Base-by-base conservation (phyloP, 2,329 filamentous ascomycete species). In the Ascochyta fabae region DNA sequence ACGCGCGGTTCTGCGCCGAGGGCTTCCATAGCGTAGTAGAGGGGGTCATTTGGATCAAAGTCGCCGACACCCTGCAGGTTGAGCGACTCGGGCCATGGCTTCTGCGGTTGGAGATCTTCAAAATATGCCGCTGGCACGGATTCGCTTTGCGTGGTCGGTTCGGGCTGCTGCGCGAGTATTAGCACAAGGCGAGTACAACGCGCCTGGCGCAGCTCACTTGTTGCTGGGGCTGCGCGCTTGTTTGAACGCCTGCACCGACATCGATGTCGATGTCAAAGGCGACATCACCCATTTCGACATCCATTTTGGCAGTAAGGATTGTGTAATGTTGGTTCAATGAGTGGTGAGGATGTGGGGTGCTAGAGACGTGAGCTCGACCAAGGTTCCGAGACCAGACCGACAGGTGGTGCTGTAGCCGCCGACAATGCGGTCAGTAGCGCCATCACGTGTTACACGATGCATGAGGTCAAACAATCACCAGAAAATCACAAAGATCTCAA, bases 31-130 rank as follows among this genome's bases (percentile, higher is more conserved):
- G 91, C 85, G 67, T 92, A 97, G 56, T 84, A 81, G 65, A 89
- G 88, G 66, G 98, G 88, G 61, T 96, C 87, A 51, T 86, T 83
- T 26, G 92, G 92, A 29, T 89, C 91, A 71, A 98, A 80, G 39
- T 88, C 86, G 69, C 96, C 89, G 3, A 98, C 83, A 19, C 94
- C 94, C 56, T 87, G 86, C 48, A 99, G 80, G 75, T 97, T 88
- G n/a, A 97, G 78, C 72, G 95, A 95, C 69, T 86, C 81, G 16
- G 81, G 80, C 54, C 73, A 76, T 54, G 68, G 56, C 40, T 72
- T 62, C 35, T 62, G 60, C 27, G 59, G 56, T n/a, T 68, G 63
- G 24, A 74, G 64, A 36, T 67, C 62, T 44, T 74, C 72, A 39
- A 65, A 67, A 42, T 74, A 74, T 13, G 71, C 71, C 13, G 70